These are phyloP conservation scores for Tolypocladium cylindrosporum DNA, from an alignment of 2,329 filamentous ascomycete genomes.

Conservation along the genomic window DNA sequence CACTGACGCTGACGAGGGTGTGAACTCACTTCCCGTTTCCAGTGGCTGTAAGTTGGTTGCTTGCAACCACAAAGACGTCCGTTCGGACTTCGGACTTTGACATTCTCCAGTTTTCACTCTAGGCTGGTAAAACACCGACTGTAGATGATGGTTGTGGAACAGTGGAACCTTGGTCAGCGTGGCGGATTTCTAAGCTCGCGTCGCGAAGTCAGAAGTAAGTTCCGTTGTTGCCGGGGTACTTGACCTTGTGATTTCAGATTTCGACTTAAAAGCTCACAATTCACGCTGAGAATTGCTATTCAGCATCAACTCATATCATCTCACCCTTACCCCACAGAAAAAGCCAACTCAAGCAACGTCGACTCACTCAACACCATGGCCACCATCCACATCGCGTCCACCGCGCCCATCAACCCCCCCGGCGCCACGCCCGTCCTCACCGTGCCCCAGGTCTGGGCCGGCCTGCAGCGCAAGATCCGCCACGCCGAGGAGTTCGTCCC, in stretches of 20 bases:
- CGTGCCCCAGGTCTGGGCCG: conserved; percentile 15
- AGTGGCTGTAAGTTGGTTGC: not conserved
- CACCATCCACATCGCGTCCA: conserved; percentile 11
- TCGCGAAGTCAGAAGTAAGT: not conserved
- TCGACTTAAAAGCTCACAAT: not conserved
- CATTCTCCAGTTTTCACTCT: not conserved
- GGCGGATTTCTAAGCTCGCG: not conserved
- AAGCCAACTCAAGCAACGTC: no score
- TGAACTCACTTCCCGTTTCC: not conserved
- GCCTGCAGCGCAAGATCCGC: conserved; percentile 17
- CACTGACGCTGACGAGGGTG: no score
- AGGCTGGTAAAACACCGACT: not conserved
- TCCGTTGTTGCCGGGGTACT: not conserved
- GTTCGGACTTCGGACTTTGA: not conserved
- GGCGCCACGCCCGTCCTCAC: conserved; percentile 6
- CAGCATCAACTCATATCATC: not conserved
- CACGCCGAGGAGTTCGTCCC: conserved; percentile 18
- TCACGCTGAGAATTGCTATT: not conserved
- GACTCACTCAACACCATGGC: not conserved
- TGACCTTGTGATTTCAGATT: no score
- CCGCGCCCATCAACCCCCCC: conserved; percentile 17
- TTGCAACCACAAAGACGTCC: not conserved
- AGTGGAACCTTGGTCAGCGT: not conserved
- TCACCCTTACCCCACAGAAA: not conserved
- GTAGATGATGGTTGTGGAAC: not conserved